Percentiles rank a stretch among this genome's conserved stretches.
Evolutionary conservation across 495 filamentous ascomycete genomes (phyloP).

Genomic region (Bombardia bombarda): DNA sequence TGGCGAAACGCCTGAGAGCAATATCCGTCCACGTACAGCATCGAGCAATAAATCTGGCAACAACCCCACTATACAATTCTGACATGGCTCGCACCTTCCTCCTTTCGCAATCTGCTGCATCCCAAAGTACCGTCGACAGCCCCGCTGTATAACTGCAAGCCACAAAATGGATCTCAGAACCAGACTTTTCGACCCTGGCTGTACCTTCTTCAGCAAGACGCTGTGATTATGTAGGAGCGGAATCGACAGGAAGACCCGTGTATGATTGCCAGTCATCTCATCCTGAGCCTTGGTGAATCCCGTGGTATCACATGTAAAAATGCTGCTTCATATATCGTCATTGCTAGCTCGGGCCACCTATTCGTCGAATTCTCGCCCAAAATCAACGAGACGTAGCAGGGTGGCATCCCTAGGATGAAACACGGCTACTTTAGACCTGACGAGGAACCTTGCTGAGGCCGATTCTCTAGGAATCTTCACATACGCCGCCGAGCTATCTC

Average conservation of each 20-base stretch:
- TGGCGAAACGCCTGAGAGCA: too few species aligned
- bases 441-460: slow-evolving; percentile 75
- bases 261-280: slow-evolving; percentile 5
- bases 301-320: neutral
- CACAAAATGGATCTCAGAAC: neutral
- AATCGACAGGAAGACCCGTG: slow-evolving; percentile 5
- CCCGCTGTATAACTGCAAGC: neutral
- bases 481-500: slow-evolving; percentile 52
- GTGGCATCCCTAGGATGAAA: slow-evolving; percentile 80
- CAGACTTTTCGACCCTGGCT: too few species aligned
- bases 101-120: too few species aligned
- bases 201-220: too few species aligned
- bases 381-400: slow-evolving; percentile 71
- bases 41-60: neutral
- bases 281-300: neutral
- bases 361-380: slow-evolving; percentile 68
- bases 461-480: slow-evolving; percentile 63
- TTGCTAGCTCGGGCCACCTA: slow-evolving; percentile 18
- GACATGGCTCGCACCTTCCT: too few species aligned
- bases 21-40: too few species aligned
- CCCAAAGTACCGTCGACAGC: neutral
- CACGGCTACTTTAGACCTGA: slow-evolving; percentile 75
- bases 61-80: too few species aligned
- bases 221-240: too few species aligned
- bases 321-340: neutral